These are phyloP conservation scores for Ustilago sp. DNA, from an alignment of 1,284 basidiomycete species.

Conservation along the genomic window DNA sequence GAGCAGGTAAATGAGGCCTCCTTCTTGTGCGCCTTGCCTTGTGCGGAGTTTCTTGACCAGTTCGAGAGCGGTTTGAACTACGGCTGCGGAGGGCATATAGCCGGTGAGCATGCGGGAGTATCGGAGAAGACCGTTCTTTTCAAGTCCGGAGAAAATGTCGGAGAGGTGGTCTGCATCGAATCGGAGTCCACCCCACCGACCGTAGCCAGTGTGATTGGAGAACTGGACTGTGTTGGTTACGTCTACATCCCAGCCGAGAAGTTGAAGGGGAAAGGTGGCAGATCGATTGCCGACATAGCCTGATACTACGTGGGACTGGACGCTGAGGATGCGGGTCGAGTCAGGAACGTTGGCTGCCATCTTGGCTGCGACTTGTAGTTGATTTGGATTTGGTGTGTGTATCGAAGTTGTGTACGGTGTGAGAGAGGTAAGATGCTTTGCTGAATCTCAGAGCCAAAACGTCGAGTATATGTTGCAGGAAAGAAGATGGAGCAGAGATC, in stretches of 20 bases:
- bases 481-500: not conserved
- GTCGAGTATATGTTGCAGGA: conserved; percentile 1
- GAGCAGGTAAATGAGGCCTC: conserved; percentile 80
- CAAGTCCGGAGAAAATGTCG: conserved; percentile 67
- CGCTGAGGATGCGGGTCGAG: conserved; percentile 71
- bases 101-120: conserved; percentile 70
- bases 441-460: not conserved
- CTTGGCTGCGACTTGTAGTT: not conserved
- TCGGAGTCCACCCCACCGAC: conserved; percentile 70
- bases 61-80: conserved; percentile 77
- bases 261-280: conserved; percentile 93
- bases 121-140: conserved; percentile 57
- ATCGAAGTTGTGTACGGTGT: not conserved
- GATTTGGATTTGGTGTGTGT: not conserved
- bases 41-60: conserved; percentile 76
- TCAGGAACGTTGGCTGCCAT: conserved; percentile 56
- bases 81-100: conserved; percentile 88
- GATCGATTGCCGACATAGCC: conserved; percentile 90
- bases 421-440: not conserved
- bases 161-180: conserved; percentile 70
- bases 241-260: conserved; percentile 95
- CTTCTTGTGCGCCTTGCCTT: conserved; percentile 71
- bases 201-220: conserved; percentile 85
- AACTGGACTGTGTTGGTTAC: conserved; percentile 89
- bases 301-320: conserved; percentile 93